phyloP scores from a whole-genome alignment of 352 stramenopile species.

The Phytophthora pseudosyringae region DNA sequence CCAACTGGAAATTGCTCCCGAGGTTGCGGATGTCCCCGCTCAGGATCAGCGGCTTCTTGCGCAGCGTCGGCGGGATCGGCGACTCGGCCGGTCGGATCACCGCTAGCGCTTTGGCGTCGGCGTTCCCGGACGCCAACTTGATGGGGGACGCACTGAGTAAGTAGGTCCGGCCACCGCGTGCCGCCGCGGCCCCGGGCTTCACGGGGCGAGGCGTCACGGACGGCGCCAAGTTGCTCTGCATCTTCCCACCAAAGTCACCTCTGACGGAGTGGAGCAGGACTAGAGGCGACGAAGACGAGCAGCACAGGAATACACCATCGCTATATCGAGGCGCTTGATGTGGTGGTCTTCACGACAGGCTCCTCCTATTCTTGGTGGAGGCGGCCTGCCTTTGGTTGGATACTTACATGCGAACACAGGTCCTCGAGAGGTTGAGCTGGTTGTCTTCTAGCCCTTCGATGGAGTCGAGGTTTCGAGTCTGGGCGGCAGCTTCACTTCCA shows the following conservation, averaged over 20 bases:
- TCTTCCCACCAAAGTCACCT: conserved; percentile 13
- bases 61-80: conserved; percentile 27
- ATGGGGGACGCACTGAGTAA: conserved; percentile 53
- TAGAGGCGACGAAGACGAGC: conserved; percentile 12
- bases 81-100: conserved; percentile 43
- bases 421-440: conserved; percentile 7
- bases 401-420: conserved; percentile 11
- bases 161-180: conserved; percentile 57
- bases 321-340: conserved; percentile 20
- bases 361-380: conserved; percentile 21
- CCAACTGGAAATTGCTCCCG: conserved; percentile 68
- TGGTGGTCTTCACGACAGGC: background rate
- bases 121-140: conserved; percentile 36
- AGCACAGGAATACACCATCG: conserved; percentile 20
- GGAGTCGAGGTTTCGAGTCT: conserved; percentile 20
- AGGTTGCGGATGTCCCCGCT: conserved; percentile 78
- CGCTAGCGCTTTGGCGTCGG: conserved; percentile 18
- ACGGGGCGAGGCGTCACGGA: conserved; percentile 67
- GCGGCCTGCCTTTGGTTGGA: background rate
- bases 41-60: conserved; percentile 72
- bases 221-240: conserved; percentile 59
- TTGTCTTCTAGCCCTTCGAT: conserved; percentile 25
- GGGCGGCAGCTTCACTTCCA: conserved; percentile 7
- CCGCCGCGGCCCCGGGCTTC: conserved; percentile 37
- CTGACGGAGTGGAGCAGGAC: background rate